These are phyloP conservation scores for Russula lepida DNA, from an alignment of 768 basidiomycete genomes.

Conservation along the genomic window DNA sequence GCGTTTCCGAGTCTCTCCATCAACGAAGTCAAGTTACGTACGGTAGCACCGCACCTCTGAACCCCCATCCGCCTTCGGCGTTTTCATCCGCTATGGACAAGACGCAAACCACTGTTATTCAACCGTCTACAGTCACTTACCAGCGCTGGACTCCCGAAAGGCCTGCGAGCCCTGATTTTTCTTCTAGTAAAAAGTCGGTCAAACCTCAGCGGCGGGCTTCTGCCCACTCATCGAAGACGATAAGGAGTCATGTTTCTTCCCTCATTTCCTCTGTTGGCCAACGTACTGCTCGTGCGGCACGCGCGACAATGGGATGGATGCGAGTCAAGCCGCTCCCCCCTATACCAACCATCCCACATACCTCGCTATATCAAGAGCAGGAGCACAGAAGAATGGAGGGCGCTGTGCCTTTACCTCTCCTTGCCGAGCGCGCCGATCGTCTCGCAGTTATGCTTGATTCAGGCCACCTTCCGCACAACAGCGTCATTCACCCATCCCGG, in stretches of 20 bases:
- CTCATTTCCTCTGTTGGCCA: conserved; percentile 35
- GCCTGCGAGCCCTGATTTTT: background rate
- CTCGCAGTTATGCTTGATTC: conserved; percentile 44
- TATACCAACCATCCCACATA: conserved; percentile 44
- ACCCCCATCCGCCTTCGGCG: background rate
- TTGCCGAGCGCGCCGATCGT: conserved; percentile 42
- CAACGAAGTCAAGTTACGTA: conserved; percentile 3
- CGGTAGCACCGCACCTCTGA: conserved; percentile 9
- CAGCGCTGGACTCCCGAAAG: background rate
- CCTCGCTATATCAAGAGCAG: conserved; percentile 35
- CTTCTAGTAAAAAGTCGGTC: background rate
- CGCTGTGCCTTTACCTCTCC: conserved; percentile 41
- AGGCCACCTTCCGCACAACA: conserved; percentile 46
- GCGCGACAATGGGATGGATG: conserved; percentile 29
- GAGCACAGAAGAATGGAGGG: conserved; percentile 40
- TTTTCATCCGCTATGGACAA: background rate
- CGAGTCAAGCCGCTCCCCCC: conserved; percentile 51
- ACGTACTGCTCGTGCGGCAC: conserved; percentile 8
- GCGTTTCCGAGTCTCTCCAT: background rate
- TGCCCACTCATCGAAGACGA: conserved; percentile 32
- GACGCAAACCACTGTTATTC: background rate
- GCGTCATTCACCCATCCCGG: conserved; percentile 28
- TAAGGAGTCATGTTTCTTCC: conserved; percentile 41
- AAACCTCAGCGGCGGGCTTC: conserved; percentile 30
- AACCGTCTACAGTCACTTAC: background rate